Evolutionary conservation across 108 stramenopile species (phyloP), one percentile per base, ranked within the genome.

Genomic region (Fragilariopsis cylindrus): DNA sequence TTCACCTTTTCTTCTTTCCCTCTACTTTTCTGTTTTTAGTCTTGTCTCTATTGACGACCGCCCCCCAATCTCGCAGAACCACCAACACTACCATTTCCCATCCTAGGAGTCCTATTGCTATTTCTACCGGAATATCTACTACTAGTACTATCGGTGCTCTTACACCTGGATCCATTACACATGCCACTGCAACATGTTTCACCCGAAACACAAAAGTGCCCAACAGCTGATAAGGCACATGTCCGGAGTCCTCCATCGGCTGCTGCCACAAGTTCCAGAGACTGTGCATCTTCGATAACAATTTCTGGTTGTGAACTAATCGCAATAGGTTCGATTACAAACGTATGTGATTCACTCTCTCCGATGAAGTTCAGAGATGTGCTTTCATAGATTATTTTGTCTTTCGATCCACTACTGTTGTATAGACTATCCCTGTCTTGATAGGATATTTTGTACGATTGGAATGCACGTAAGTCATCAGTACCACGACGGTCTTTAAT

Each of bases 401-500:
- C 30, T 30, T 30, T 30, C 30, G 30, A 30, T 0, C 30, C 30
- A 30, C 30, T 30, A 30, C 30, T 30, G 2, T 30, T 30, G 30
- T 30, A 30, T 30, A 30, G 30, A 53, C 52, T n/a, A 53, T 40
- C 12, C n/a, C 49, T 21, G 48, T 68, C 18, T 4, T 39, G 48
- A 44, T 68, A 68, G 7, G 49, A 50, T 12, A 68, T 41, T 6
- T 50, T 15, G 48, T 68, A 68, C 12, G 46, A 68, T 3, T 68
- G 42, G 48, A 68, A 68, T 3, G 67, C 67, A 39, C 67, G 67
- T 39, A 39, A 68, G 48, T 68, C 67, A 44, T 68, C 67, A 0
- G 67, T 68, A 30, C 67, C 67, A 5, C 48, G 45, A 12, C 67
- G 67, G 50, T 68, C 67, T n/a, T 45, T 18, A 5, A 68, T 68